Conservation (phyloP, 1,284 basidiomycete genomes). For the Puccinia novopanici region DNA sequence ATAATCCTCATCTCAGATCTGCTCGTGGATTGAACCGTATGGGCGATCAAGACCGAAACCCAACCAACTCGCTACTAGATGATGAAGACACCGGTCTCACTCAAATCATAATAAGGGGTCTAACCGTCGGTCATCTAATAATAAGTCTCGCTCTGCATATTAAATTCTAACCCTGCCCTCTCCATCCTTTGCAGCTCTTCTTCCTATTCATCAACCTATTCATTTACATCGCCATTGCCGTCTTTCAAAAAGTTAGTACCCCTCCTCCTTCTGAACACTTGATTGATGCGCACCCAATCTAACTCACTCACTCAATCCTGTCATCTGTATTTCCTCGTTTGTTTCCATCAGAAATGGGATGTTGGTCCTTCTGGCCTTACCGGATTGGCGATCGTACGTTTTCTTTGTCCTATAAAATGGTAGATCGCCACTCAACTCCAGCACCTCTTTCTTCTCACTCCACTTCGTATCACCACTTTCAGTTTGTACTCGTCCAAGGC, state of each 20-base stretch:
- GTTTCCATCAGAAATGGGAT: slow-evolving; percentile 50
- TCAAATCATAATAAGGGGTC: slow-evolving; percentile 31
- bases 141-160: not conserved
- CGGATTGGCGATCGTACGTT: slow-evolving; percentile 37
- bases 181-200: slow-evolving; percentile 21
- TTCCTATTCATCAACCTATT: slow-evolving; percentile 52
- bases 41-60: not conserved
- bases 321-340: too few relatives aligned
- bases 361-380: slow-evolving; percentile 48
- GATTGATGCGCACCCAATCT: not conserved
- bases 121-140: slow-evolving; percentile 13
- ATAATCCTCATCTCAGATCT: not conserved
- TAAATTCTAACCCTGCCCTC: not conserved
- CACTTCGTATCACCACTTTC: not conserved
- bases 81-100: slow-evolving; percentile 38
- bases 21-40: slow-evolving; percentile 8
- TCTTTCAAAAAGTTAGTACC: slow-evolving; percentile 52
- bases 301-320: too few relatives aligned
- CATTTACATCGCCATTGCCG: slow-evolving; percentile 54
- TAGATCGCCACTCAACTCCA: not conserved
- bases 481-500: slow-evolving; percentile 44
- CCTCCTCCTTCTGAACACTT: not conserved
- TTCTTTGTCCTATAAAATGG: not conserved
- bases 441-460: not conserved
- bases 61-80: slow-evolving; percentile 25